phyloP scores from a whole-genome alignment of 2,329 filamentous ascomycete genomes.

The Diaporthe sp. region DNA sequence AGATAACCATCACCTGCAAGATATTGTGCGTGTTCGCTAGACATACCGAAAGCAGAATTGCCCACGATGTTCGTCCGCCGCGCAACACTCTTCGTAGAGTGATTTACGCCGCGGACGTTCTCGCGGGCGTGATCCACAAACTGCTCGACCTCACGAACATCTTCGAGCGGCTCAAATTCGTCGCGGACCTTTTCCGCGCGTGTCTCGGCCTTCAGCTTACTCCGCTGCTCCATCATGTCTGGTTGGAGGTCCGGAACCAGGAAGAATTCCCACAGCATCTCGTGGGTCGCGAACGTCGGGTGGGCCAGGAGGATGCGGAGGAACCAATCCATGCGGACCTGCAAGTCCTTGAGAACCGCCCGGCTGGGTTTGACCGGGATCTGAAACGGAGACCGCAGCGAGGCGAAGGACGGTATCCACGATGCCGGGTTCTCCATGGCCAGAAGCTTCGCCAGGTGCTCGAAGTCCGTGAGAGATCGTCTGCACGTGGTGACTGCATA shows the following conservation, averaged over 20 bases:
- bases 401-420: constrained; percentile 86
- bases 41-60: constrained; percentile 71
- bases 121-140: constrained; percentile 93
- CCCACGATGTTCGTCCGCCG: constrained; percentile 82
- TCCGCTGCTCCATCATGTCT: constrained; percentile 90
- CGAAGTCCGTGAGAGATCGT: constrained; percentile 88
- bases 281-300: constrained; percentile 93
- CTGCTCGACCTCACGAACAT: constrained; percentile 89
- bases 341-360: constrained; percentile 87
- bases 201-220: constrained; percentile 85
- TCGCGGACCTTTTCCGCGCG: constrained; percentile 88
- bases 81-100: constrained; percentile 84
- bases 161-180: constrained; percentile 86
- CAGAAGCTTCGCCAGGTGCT: constrained; percentile 87
- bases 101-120: constrained; percentile 86
- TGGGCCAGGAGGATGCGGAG: constrained; percentile 88
- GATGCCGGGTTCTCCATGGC: constrained; percentile 93
- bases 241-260: constrained; percentile 93
- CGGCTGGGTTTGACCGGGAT: constrained; percentile 93
- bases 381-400: constrained; percentile 89
- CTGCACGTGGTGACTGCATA: constrained; percentile 96
- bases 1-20: not conserved
- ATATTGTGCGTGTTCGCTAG: not conserved
- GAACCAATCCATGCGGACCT: constrained; percentile 88
- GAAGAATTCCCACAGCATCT: constrained; percentile 99